Base-by-base conservation (phyloP, 768 basidiomycete genomes). In the Trametes sanguinea region DNA sequence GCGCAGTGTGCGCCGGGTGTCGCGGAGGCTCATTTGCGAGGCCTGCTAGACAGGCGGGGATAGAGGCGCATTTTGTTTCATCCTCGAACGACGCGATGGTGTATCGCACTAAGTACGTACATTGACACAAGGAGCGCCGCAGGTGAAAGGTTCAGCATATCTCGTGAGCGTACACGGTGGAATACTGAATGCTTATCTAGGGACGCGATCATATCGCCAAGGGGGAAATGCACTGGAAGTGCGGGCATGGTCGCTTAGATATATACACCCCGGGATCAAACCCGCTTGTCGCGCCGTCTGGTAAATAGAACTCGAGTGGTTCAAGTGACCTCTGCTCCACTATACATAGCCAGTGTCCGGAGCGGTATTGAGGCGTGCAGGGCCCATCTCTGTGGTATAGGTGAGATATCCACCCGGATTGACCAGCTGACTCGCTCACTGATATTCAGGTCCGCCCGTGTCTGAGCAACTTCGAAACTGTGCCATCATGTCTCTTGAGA, bases 231-330 rank as follows among this genome's bases (percentile, higher is more conserved):
- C 65, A 22, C 22, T 1, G 22, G 22, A 22, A 22, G 22, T 22
- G 22, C 22, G 22, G 74, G 58, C 61, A 72, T 55, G 27, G 83
- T 69, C 78, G 77, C 45, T 76, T 81, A 14, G 80, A 83, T 16
- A 72, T 84, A 22, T 82, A 84, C 1, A 65, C 79, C 77, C 3
- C 33, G 35, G 22, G 55, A 47, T 57, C 55, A 48, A 37, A 47
- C 10, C 29, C 30, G n/a, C 57, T 42, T 51, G 48, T 51, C 40
- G 50, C 37, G 39, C 39, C 39, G 45, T 47, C 55, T 47, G 55
- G 55, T 56, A 37, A 47, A 56, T 37, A 56, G 55, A 56, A 56
- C 55, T 39, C 32, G 45, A 56, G 33, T 29, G 17, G 46, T 39
- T 29, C 45, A 56, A 56, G 45, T 56, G 55, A 56, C 55, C 55